A percentile compares a stretch with the other conserved stretches of the same genome.
Conservation (phyloP, 495 filamentous ascomycete genomes). For the Letharia lupina region DNA sequence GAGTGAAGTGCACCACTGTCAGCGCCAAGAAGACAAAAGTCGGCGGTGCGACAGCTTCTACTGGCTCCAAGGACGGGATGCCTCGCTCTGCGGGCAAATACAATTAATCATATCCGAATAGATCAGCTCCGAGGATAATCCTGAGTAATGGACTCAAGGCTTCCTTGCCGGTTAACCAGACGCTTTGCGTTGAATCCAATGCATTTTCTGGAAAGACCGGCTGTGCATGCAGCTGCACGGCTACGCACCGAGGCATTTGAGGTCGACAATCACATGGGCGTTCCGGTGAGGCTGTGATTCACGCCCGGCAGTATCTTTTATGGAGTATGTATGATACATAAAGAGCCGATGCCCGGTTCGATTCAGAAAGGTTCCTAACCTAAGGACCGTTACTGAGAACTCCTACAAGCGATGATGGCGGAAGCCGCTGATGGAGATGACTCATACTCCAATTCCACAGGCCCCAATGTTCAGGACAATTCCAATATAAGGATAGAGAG, state of each 20-base stretch:
- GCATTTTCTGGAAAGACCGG: neutral
- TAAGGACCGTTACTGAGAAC: neutral
- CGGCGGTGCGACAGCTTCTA: neutral
- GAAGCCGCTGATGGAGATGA: neutral
- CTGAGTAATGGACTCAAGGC: neutral
- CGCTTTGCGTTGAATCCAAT: neutral
- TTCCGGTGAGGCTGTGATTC: neutral
- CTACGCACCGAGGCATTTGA: neutral
- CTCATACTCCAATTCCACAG: neutral
- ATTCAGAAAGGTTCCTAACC: neutral
- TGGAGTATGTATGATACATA: neutral
- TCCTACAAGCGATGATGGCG: neutral
- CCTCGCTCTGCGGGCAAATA: neutral
- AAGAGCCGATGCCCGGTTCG: neutral
- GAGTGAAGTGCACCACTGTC: slow-evolving; percentile 5
- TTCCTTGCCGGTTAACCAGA: neutral
- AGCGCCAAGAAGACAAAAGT: slow-evolving; percentile 4
- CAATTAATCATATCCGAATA: neutral
- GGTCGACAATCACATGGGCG: neutral
- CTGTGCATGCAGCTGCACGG: neutral
- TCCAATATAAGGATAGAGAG: neutral
- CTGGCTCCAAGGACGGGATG: neutral
- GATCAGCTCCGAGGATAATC: neutral
- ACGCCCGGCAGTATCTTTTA: neutral
- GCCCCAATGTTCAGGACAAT: neutral